A percentile compares a stretch with the other conserved stretches of the same genome.
Evolutionary conservation across 306 rosid species (phyloP).

Genomic region (Geum urbanum): DNA sequence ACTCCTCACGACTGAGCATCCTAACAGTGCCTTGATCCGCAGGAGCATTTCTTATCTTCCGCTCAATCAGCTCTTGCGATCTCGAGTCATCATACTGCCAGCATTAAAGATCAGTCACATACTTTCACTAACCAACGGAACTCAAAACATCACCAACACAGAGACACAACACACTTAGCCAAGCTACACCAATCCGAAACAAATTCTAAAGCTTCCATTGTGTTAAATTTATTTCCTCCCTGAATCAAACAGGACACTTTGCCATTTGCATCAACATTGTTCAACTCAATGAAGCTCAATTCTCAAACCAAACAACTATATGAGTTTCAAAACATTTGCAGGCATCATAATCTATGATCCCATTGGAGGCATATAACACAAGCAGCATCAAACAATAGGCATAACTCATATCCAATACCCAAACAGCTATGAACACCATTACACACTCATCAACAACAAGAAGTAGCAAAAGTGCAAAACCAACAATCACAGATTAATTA

Average conservation of each 20-base stretch:
- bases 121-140: not conserved
- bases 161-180: not conserved
- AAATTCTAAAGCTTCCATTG: not conserved
- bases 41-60: conserved; percentile 50
- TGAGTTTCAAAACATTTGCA: not conserved
- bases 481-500: not conserved
- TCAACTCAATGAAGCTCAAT: not conserved
- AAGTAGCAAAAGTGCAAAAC: too few relatives aligned
- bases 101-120: not conserved
- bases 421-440: not conserved
- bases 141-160: not conserved
- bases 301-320: not conserved
- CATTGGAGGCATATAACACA: not conserved
- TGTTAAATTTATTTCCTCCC: not conserved
- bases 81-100: conserved; percentile 68
- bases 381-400: conserved; percentile 1
- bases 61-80: conserved; percentile 53
- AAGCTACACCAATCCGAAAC: not conserved
- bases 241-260: not conserved
- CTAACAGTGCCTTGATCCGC: conserved; percentile 49
- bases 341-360: not conserved
- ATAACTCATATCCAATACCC: not conserved
- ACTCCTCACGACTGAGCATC: conserved; percentile 54
- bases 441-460: not conserved
- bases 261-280: not conserved